Evolutionary conservation across 306 rosid genomes (phyloP), one percentile per base, ranked within the genome.

Genomic region (Rosa rugosa): DNA sequence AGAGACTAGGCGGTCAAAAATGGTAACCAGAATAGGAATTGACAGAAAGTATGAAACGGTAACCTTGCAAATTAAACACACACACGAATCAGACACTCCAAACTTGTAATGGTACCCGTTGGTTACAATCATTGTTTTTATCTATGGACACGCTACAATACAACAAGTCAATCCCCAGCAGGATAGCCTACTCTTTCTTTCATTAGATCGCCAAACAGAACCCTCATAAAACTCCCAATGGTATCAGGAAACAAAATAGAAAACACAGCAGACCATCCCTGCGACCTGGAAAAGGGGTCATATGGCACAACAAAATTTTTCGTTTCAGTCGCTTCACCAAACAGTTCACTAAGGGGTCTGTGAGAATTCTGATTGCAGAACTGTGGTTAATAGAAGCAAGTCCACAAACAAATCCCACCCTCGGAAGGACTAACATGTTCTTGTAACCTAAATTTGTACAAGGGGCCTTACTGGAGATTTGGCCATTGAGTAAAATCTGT

Each of bases 311-410:
- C 22, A 86, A 77, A 81, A 75, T 3, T 13, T 38, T 81, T 8
- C 36, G 17, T 8, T 72, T 46, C 47, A 68, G 54, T 51, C 56
- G 75, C 73, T 22, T 83, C 60, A 2, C 63, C n/a, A 45, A 77
- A 53, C 20, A 47, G 68, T 53, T 46, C 10, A 22, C 47, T 36
- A 31, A 27, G 67, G n/a, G n/a, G 53, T 72, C 22, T 75, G 80
- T 42, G 78, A 80, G 38, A 73, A 59, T 47, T 76, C 83, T 34
- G 80, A 80, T 65, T 53, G 70, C 69, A 79, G 80, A 70, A 34
- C 74, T 80, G 78, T 64, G 60, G 36, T 20, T 51, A 74, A 34
- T 40, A 74, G 50, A 73, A 76, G 73, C 81, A 34, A 78, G 78
- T 50, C 17, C 17, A 72, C 63, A 66, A 57, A 56, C 65, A 53